A percentile compares a stretch with the other conserved stretches of the same genome.
Conservation (phyloP, 2,329 filamentous ascomycete genomes). For the Aspergillus aculeatinus region DNA sequence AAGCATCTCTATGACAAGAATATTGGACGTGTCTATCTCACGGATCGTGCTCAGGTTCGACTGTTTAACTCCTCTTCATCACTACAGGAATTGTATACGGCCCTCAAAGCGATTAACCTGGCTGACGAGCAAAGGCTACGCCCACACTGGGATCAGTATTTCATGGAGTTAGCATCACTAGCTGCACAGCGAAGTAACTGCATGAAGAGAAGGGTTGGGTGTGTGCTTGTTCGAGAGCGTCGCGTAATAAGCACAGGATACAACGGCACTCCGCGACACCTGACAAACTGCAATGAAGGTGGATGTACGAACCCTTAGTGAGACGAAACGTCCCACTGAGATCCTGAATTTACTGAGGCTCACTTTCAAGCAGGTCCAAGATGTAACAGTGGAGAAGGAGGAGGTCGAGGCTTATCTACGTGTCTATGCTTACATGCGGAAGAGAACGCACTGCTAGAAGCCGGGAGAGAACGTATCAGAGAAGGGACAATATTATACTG, state of each 20-base stretch:
- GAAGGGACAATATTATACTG: constrained; percentile 85
- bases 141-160: constrained; percentile 94
- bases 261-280: constrained; percentile 89
- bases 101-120: constrained; percentile 73
- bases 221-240: constrained; percentile 81
- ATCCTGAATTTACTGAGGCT: not conserved
- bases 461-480: constrained; percentile 83
- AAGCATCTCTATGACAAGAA: constrained; percentile 67
- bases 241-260: constrained; percentile 94
- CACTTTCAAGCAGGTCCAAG: constrained; percentile 51
- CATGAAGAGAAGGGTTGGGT: constrained; percentile 96
- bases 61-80: constrained; percentile 81
- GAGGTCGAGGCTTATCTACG: constrained; percentile 74
- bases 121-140: constrained; percentile 75
- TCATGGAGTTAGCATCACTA: constrained; percentile 93
- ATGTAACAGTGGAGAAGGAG: constrained; percentile 73
- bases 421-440: constrained; percentile 98
- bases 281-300: constrained; percentile 88
- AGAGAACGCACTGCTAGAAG: constrained; percentile 94
- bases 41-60: constrained; percentile 77
- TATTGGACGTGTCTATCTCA: constrained; percentile 70
- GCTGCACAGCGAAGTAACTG: constrained; percentile 91
- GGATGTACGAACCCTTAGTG: constrained; percentile 59
- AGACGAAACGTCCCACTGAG: not conserved
- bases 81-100: constrained; percentile 67